phyloP scores from a whole-genome alignment of 371 early-diverging fungal species.

The Actinomucor elegans region DNA sequence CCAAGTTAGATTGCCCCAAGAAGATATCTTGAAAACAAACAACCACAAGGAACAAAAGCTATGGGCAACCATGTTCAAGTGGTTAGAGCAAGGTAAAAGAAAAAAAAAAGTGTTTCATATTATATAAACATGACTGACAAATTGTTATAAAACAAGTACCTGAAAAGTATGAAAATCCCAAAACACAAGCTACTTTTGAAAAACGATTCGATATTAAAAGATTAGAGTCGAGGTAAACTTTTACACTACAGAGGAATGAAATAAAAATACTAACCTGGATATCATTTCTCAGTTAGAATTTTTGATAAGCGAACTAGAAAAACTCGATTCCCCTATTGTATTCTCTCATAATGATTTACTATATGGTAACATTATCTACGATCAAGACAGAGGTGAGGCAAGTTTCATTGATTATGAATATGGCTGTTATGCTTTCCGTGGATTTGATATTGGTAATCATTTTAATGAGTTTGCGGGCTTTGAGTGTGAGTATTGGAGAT shows the following conservation, averaged over 20 bases:
- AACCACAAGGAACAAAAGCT: conserved; percentile 56
- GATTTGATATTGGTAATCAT: conserved; percentile 95
- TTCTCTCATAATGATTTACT: conserved; percentile 93
- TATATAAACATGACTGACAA: neutral
- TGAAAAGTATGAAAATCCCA: conserved; percentile 55
- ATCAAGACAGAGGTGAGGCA: conserved; percentile 60
- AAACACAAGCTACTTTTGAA: conserved; percentile 63
- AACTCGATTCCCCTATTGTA: conserved; percentile 76
- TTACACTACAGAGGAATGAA: neutral
- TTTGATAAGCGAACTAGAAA: conserved; percentile 57
- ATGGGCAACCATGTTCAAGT: conserved; percentile 76
- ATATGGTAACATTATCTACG: conserved; percentile 85
- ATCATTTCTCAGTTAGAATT: conserved; percentile 35
- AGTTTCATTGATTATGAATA: conserved; percentile 96
- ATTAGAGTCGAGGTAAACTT: conserved; percentile 50
- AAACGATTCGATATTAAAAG: conserved; percentile 53
- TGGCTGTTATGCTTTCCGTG: conserved; percentile 80
- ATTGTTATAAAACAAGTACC: conserved; percentile 54
- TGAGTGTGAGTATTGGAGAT: conserved; percentile 89
- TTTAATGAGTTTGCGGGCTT: conserved; percentile 94
- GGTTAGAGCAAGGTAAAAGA: conserved; percentile 75
- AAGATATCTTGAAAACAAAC: neutral
- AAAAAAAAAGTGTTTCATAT: too few species aligned
- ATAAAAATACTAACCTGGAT: neutral
- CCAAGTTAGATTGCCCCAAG: conserved; percentile 45